Base-by-base conservation (phyloP, 805 yeast species). In the Candida odintsovae region DNA sequence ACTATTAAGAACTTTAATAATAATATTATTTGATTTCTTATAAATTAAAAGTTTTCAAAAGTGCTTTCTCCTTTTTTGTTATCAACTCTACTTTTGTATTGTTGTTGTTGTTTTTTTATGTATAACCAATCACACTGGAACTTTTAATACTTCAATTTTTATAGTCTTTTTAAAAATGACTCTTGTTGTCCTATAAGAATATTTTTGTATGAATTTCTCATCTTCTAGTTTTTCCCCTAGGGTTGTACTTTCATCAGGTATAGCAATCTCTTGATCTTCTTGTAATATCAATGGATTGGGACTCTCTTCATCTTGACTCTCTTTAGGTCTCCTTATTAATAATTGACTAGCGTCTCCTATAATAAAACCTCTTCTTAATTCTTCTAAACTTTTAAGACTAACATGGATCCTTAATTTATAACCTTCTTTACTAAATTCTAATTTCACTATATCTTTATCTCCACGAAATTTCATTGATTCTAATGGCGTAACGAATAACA, bases 71-170 rank as follows among this genome's bases (percentile, higher is more conserved):
- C 23, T 6, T 22, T 22, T 22, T 8, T 22, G 8, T 22, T 22
- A n/a, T n/a, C n/a, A 25, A 9, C 23, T 25, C 28, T 3, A 6
- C 28, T 12, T 12, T 6, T 25, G 28, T 25, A 5, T 22, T 22
- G 23, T 22, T n/a, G 25, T 23, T 23, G 26, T 22, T n/a, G 41
- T 18, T 3, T 6, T 16, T 39, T 39, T 39, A 25, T 36, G 39
- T 36, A 36, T 13, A 18, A 38, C 15, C n/a, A 22, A 22, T n/a
- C 40, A 20, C 29, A 44, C 38, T 36, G 55, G 54, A 15, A 50
- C 48, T 23, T 49, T 48, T 11, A 59, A 36, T 2, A 59, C 53
- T 40, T 58, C 58, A 25, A 58, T 45, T n/a, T 50, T 42, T 2
- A 59, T 29, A 9, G 61, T 57, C 37, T 37, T 44, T 4, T 49